phyloP scores from a whole-genome alignment of 768 basidiomycete genomes.

The Guyanaporus albipodus region DNA sequence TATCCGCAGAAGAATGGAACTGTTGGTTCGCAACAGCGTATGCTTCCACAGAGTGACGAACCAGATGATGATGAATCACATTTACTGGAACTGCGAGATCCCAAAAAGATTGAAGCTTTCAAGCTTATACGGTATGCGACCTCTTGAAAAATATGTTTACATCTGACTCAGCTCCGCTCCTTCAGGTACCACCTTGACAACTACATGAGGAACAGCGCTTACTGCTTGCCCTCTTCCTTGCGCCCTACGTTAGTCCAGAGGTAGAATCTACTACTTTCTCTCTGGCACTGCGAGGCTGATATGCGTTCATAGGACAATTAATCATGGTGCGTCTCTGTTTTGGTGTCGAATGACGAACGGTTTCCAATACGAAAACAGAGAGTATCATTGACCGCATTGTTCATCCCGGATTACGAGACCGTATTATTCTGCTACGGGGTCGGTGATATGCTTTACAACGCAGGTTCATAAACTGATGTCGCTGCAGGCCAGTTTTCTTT shows the following conservation, averaged over 20 bases:
- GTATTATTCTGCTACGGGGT: conserved; percentile 88
- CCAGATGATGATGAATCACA: conserved; percentile 53
- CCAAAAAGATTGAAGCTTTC: conserved; percentile 73
- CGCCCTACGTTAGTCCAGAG: conserved; percentile 87
- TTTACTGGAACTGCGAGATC: conserved; percentile 40
- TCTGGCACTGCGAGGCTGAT: background rate
- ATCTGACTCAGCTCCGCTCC: conserved; percentile 1
- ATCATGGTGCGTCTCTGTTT: conserved; percentile 58
- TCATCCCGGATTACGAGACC: conserved; percentile 85
- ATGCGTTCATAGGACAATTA: conserved; percentile 56
- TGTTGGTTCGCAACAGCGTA: conserved; percentile 23
- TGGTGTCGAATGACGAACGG: background rate
- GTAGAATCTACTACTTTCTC: conserved; percentile 31
- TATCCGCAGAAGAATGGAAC: conserved; percentile 36
- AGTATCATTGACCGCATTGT: conserved; percentile 88
- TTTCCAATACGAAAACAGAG: conserved; percentile 45
- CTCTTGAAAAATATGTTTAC: background rate
- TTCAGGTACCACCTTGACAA: conserved; percentile 88
- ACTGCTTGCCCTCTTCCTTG: conserved; percentile 84
- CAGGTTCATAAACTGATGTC: conserved; percentile 4
- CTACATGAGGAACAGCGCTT: conserved; percentile 78
- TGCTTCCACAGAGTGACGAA: conserved; percentile 35
- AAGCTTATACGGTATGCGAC: conserved; percentile 70
- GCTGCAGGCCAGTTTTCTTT: conserved; percentile 69
- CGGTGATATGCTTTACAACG: conserved; percentile 15